These are phyloP conservation scores for Pichia exigua DNA, from an alignment of 805 yeast species.

Conservation along the genomic window DNA sequence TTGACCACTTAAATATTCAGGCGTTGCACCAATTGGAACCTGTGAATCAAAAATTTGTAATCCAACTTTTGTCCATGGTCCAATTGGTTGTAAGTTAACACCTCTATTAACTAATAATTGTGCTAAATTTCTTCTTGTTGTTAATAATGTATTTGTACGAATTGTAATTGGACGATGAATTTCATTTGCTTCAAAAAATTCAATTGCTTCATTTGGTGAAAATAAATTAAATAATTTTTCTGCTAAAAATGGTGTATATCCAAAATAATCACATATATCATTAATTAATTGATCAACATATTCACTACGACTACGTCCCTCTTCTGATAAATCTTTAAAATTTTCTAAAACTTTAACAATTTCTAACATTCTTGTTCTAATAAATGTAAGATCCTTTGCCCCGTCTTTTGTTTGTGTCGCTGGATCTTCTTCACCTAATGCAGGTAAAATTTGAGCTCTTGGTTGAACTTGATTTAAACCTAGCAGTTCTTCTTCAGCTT, in stretches of 20 bases:
- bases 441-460: constrained; percentile 69
- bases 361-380: constrained; percentile 92
- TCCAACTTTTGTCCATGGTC: constrained; percentile 97
- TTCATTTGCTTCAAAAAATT: constrained; percentile 97
- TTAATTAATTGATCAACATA: constrained; percentile 68
- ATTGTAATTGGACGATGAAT: constrained; percentile 93
- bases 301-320: constrained; percentile 79
- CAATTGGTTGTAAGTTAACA: constrained; percentile 94
- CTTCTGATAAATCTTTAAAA: constrained; percentile 74
- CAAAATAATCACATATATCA: constrained; percentile 90
- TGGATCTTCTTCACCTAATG: constrained; percentile 52
- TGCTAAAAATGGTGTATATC: constrained; percentile 86
- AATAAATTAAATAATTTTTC: constrained; percentile 88
- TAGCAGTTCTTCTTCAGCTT: constrained; percentile 53
- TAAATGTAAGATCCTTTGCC: constrained; percentile 55
- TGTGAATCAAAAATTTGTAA: constrained; percentile 95
- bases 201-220: constrained; percentile 94
- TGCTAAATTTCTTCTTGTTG: constrained; percentile 93
- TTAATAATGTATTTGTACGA: constrained; percentile 92
- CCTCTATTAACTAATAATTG: constrained; percentile 94
- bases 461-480: constrained; percentile 57
- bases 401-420: constrained; percentile 33
- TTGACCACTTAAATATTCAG: constrained; percentile 96
- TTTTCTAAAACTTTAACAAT: constrained; percentile 90
- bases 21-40: constrained; percentile 99